Base-by-base conservation (phyloP, 495 filamentous ascomycete species). In the Tuber melanosporum region DNA sequence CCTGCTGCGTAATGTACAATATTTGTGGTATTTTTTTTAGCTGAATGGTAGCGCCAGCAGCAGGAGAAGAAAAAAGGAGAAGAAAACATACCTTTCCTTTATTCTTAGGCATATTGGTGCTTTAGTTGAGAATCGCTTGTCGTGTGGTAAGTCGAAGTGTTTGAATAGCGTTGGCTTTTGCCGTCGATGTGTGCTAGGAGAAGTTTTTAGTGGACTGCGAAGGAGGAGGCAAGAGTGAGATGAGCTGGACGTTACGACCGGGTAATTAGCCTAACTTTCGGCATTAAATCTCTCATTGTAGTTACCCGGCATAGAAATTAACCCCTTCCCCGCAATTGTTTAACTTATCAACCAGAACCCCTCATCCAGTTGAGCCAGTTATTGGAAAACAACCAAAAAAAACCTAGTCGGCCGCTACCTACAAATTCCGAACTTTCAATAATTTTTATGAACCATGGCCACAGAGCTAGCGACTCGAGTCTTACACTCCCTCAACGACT, bases 71-170 rank as follows among this genome's bases (percentile, higher is more conserved):
- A 19, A 47, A 32, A 71, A 17, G 57, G 46, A 39, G 71, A 77
- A n/a, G n/a, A n/a, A n/a, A 74, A 70, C 91, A 83, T 90, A 96
- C 94, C 86, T 97, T 97, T 91, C 94, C 94, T 91, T 97, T 97
- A 84, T 97, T 97, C 93, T 97, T 97, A 84, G 94, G 94, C 94
- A 97, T 97, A 79, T 85, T 89, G 88, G 10, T 42, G 47, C 73
- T 71, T 80, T 80, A 66, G 57, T 36, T 17, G 57, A 66, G 26
- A 66, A 26, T 4, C 26, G 2, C 12, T 32, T 66, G 26, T 32
- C 32, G 12, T 36, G 26, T 66, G 32, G 26, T 66, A 66, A 66
- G 57, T 66, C 5, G 12, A 14, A 36, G 57, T 15, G 4, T 66
- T 32, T 32, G 26, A 26, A 36, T 15, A 17, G 57, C 15, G 26